phyloP scores from a whole-genome alignment of 495 filamentous ascomycete genomes.

The Penicillium fimorum region DNA sequence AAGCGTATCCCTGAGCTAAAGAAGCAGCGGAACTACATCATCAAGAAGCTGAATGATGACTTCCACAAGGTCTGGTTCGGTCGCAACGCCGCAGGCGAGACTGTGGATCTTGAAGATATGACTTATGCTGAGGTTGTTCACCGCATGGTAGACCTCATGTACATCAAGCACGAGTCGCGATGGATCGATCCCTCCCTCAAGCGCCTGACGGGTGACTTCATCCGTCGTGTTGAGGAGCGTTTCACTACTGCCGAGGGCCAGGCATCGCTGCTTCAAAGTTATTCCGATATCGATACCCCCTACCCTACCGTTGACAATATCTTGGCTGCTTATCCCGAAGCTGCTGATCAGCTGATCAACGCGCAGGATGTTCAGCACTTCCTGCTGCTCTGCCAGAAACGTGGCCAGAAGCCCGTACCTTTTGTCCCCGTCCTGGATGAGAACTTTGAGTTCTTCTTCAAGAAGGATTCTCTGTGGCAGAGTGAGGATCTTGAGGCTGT shows the following conservation, averaged over 20 bases:
- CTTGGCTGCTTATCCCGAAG: constrained; percentile 77
- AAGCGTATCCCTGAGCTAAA: constrained; percentile 90
- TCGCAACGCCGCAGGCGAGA: constrained; percentile 69
- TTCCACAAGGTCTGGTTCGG: constrained; percentile 99
- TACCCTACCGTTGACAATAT: constrained; percentile 74
- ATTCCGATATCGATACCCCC: constrained; percentile 81
- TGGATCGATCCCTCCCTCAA: constrained; percentile 91
- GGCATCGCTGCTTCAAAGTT: constrained; percentile 78
- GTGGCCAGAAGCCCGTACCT: constrained; percentile 92
- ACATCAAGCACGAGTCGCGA: constrained; percentile 85
- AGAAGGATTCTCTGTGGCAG: constrained; percentile 99
- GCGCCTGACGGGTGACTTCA: constrained; percentile 86
- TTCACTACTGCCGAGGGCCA: constrained; percentile 67
- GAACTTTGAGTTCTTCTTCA: constrained; percentile 97
- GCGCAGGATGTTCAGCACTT: constrained; percentile 98
- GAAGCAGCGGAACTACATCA: constrained; percentile 91
- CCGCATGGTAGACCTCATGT: constrained; percentile 95
- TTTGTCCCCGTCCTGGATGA: constrained; percentile 93
- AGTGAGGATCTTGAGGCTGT: constrained; percentile 96
- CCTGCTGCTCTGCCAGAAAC: constrained; percentile 85
- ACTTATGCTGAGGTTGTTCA: constrained; percentile 90
- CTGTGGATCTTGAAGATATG: constrained; percentile 96
- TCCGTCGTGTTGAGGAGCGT: constrained; percentile 91
- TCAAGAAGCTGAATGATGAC: constrained; percentile 95
- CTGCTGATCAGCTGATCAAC: constrained; percentile 88